Evolutionary conservation across 2,329 filamentous ascomycete genomes (phyloP).

Genomic region (Colletotrichum sp.): DNA sequence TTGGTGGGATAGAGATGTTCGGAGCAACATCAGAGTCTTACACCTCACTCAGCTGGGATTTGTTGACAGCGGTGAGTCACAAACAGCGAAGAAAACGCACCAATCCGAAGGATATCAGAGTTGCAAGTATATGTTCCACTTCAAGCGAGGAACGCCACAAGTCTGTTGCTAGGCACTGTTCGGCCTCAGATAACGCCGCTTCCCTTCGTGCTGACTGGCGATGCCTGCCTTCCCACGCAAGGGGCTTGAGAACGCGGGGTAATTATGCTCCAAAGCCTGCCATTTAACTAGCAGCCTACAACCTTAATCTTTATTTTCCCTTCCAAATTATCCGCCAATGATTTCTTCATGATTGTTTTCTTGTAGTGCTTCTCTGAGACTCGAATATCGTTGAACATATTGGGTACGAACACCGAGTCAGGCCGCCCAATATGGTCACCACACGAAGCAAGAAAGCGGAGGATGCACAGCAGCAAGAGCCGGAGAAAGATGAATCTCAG

Average conservation of each 20-base stretch:
- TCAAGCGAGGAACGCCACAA: background rate
- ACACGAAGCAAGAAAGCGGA: background rate
- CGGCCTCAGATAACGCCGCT: background rate
- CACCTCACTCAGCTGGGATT: background rate
- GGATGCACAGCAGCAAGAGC: background rate
- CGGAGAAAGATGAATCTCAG: background rate
- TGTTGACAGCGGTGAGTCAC: background rate
- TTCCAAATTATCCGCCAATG: background rate
- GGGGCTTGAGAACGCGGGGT: background rate
- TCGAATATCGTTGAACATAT: background rate
- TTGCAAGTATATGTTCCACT: background rate
- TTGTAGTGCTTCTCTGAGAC: background rate
- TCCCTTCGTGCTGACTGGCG: background rate
- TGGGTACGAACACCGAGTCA: background rate
- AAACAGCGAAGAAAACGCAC: background rate
- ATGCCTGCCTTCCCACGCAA: background rate
- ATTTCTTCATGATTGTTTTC: background rate
- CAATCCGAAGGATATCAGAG: background rate
- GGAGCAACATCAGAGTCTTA: background rate
- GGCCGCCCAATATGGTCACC: background rate
- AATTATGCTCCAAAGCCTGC: background rate
- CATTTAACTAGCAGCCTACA: background rate
- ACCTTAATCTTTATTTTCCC: background rate
- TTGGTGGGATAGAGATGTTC: background rate
- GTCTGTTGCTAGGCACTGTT: background rate